Evolutionary conservation across 306 rosid genomes (phyloP).

Genomic region (Rosa chinensis): DNA sequence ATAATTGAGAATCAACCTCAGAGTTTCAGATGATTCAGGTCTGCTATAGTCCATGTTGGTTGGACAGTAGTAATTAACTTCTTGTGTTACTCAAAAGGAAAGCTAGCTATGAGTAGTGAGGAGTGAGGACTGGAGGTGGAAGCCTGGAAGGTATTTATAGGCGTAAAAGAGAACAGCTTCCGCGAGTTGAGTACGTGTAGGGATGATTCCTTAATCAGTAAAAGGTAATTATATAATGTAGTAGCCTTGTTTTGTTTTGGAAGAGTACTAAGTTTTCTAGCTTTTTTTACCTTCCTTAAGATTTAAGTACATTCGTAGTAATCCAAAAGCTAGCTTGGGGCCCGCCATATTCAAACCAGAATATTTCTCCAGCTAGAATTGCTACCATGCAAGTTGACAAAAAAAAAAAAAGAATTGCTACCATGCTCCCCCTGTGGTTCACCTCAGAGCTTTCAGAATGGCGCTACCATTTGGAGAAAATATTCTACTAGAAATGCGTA

Average conservation of each 20-base stretch:
- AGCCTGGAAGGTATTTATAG: slow-evolving; percentile 5
- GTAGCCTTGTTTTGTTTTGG: neutral
- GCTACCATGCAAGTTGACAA: neutral
- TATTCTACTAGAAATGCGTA: neutral
- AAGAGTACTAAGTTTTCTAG: neutral
- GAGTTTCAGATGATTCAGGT: slow-evolving; percentile 53
- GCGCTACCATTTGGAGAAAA: neutral
- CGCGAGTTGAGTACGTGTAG: neutral
- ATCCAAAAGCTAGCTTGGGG: slow-evolving; percentile 34
- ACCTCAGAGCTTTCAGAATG: neutral
- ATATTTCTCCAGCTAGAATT: slow-evolving; percentile 22
- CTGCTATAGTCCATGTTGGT: slow-evolving; percentile 54
- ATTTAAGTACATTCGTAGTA: slow-evolving; percentile 38
- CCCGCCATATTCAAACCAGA: slow-evolving; percentile 30
- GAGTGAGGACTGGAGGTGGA: slow-evolving; percentile 5
- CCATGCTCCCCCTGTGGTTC: neutral
- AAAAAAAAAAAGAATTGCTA: neutral
- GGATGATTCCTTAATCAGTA: neutral
- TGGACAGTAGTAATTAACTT: neutral
- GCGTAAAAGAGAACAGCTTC: neutral
- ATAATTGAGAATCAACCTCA: slow-evolving; percentile 42
- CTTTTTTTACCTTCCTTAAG: neutral
- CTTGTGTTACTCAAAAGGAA: neutral
- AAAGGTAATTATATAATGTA: neutral
- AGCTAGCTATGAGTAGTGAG: neutral